A percentile compares a stretch with the other conserved stretches of the same genome.
Evolutionary conservation across 352 stramenopile species (phyloP).

Genomic region (Pythium biforme): DNA sequence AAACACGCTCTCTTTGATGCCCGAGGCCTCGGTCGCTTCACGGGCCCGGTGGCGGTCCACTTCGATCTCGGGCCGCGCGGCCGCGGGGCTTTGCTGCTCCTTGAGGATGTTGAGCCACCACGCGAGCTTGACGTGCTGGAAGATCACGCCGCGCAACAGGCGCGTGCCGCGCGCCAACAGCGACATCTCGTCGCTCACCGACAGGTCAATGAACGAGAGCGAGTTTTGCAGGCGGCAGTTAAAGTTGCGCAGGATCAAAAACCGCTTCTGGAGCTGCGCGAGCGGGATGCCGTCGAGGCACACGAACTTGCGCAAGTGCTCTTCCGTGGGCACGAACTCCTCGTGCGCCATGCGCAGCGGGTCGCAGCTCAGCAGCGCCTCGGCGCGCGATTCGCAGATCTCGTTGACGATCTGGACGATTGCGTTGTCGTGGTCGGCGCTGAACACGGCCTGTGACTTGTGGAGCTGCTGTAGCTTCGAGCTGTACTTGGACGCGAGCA

Average conservation of each 20-base stretch:
- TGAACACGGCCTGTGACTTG: conserved; percentile 67
- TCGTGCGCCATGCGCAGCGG: conserved; percentile 81
- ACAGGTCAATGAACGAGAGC: conserved; percentile 85
- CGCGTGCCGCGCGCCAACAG: conserved; percentile 61
- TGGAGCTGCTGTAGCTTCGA: conserved; percentile 62
- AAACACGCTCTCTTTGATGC: conserved; percentile 79
- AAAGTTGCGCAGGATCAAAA: conserved; percentile 86
- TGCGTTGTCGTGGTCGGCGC: conserved; percentile 58
- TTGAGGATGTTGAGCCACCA: conserved; percentile 89
- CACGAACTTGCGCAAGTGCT: conserved; percentile 56
- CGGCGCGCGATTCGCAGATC: conserved; percentile 74
- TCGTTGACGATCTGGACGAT: conserved; percentile 84
- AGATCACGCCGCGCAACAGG: conserved; percentile 65
- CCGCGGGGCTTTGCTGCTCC: conserved; percentile 80
- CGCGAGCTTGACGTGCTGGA: conserved; percentile 86
- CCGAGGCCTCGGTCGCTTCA: conserved; percentile 55
- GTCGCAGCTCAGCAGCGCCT: conserved; percentile 76
- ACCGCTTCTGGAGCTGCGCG: conserved; percentile 63
- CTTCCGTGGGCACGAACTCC: conserved; percentile 69
- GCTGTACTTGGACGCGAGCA: conserved; percentile 75
- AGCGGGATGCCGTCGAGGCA: conserved; percentile 50
- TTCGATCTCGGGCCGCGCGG: conserved; percentile 80
- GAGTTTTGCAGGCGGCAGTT: conserved; percentile 86
- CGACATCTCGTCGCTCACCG: conserved; percentile 54
- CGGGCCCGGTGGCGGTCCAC: conserved; percentile 78